These are phyloP conservation scores for Mycena polygramma DNA, from an alignment of 768 basidiomycete species.

Conservation along the genomic window DNA sequence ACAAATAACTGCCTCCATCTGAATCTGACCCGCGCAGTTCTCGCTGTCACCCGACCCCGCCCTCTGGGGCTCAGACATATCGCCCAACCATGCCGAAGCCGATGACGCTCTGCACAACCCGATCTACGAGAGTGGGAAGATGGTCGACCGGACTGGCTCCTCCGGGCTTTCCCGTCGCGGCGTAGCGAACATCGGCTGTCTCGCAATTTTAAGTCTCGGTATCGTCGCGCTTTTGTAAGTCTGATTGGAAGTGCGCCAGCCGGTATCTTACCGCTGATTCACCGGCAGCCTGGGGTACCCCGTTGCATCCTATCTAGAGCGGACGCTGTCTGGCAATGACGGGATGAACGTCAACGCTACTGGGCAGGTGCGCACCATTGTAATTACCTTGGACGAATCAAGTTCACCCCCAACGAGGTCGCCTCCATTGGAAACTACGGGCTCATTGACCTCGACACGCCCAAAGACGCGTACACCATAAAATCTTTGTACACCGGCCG, in stretches of 20 bases:
- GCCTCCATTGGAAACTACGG: slow-evolving; percentile 31
- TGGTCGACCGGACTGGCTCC: slow-evolving; percentile 70
- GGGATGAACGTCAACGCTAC: slow-evolving; percentile 77
- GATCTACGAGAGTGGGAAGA: slow-evolving; percentile 48
- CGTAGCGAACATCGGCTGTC: slow-evolving; percentile 33
- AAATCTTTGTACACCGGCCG: slow-evolving; percentile 63
- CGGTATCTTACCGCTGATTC: slow-evolving; percentile 7
- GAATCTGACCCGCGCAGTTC: slow-evolving; percentile 56
- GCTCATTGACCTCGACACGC: slow-evolving; percentile 81
- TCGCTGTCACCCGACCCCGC: slow-evolving; percentile 80
- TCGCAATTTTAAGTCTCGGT: slow-evolving; percentile 65
- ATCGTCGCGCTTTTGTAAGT: slow-evolving; percentile 71
- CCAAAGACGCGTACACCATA: slow-evolving; percentile 64
- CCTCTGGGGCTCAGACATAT: slow-evolving; percentile 78
- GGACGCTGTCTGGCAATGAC: slow-evolving; percentile 49
- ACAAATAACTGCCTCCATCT: background rate
- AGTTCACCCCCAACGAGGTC: background rate
- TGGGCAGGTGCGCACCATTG: slow-evolving; percentile 60
- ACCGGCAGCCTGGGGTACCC: slow-evolving; percentile 70
- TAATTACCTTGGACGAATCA: background rate
- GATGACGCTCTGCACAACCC: slow-evolving; percentile 82
- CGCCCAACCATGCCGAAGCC: slow-evolving; percentile 65
- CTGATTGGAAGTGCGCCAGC: slow-evolving; percentile 13
- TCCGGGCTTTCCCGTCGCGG: slow-evolving; percentile 45
- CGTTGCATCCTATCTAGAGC: slow-evolving; percentile 62